Percentiles rank a stretch among this genome's conserved stretches.
Conservation (phyloP, 768 basidiomycete genomes). For the Sporobolomyces phaffii region DNA sequence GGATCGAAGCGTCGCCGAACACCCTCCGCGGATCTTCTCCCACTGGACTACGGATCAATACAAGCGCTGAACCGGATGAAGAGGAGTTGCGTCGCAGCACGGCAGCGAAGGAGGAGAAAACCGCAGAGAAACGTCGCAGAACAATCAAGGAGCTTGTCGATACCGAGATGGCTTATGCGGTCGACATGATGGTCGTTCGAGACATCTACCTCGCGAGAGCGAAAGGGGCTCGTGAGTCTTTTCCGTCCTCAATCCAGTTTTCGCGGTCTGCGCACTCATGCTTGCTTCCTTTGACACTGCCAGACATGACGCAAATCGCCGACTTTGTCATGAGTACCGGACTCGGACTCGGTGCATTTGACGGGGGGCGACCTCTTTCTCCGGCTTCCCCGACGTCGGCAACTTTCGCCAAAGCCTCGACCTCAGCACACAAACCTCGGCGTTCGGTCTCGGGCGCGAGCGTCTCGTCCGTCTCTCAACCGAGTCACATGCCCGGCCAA, state of each 20-base stretch:
- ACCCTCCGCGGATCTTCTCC: slow-evolving; percentile 27
- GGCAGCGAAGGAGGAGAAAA: slow-evolving; percentile 5
- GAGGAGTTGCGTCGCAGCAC: too few relatives aligned
- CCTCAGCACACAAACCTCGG: background rate
- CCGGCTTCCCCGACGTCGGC: background rate
- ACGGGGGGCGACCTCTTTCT: background rate
- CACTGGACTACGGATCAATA: background rate
- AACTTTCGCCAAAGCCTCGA: background rate
- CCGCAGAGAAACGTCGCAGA: slow-evolving; percentile 22
- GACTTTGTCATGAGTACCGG: slow-evolving; percentile 37
- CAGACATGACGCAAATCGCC: slow-evolving; percentile 33
- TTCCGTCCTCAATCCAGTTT: background rate
- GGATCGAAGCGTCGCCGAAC: background rate
- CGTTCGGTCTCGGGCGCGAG: background rate
- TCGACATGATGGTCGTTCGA: slow-evolving; percentile 94
- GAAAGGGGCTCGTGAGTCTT: slow-evolving; percentile 27
- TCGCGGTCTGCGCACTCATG: too few relatives aligned
- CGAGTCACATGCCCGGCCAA: slow-evolving; percentile 20
- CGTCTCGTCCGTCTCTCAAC: background rate
- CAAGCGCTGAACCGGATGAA: too few relatives aligned
- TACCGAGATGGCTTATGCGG: slow-evolving; percentile 93
- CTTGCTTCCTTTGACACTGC: too few relatives aligned
- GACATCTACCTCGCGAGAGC: slow-evolving; percentile 51
- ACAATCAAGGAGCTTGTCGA: slow-evolving; percentile 76
- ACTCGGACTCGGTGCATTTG: slow-evolving; percentile 24